Evolutionary conservation across 371 early-diverging fungal genomes (phyloP).

Genomic region (Mortierella sp.): DNA sequence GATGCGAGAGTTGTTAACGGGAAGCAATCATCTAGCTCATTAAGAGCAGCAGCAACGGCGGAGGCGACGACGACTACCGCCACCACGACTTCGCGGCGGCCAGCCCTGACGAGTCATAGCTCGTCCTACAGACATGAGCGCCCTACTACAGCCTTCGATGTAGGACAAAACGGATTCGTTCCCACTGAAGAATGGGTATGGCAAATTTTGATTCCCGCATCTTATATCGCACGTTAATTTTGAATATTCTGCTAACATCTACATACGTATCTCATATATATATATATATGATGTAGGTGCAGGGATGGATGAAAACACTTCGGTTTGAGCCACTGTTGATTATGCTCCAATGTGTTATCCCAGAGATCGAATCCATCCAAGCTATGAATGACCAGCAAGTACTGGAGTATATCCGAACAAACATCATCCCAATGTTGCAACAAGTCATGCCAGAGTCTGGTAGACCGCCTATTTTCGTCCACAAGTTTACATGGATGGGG

Average conservation of each 20-base stretch:
- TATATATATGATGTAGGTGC: conserved; percentile 10
- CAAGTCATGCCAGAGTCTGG: conserved; percentile 28
- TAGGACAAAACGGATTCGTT: conserved; percentile 61
- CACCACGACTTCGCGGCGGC: not conserved
- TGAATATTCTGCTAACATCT: not conserved
- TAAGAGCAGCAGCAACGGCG: not conserved
- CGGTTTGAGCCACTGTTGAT: conserved; percentile 74
- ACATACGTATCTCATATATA: not conserved
- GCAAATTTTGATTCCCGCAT: conserved; percentile 1
- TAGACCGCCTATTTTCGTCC: conserved; percentile 22
- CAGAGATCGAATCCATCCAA: conserved; percentile 71
- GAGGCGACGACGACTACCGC: not conserved
- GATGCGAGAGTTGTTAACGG: not conserved
- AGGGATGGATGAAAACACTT: conserved; percentile 62
- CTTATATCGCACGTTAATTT: not conserved
- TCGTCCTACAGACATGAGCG: conserved; percentile 16
- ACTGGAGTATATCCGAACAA: conserved; percentile 27
- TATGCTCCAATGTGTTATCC: conserved; percentile 71
- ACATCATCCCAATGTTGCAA: conserved; percentile 22
- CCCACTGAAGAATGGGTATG: conserved; percentile 69
- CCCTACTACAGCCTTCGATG: conserved; percentile 26
- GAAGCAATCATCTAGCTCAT: not conserved
- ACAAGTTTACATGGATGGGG: conserved; percentile 29
- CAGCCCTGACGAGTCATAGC: not conserved
- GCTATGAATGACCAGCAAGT: conserved; percentile 46